Conservation (phyloP, 108 stramenopile species). For the Cyclotella atomus region DNA sequence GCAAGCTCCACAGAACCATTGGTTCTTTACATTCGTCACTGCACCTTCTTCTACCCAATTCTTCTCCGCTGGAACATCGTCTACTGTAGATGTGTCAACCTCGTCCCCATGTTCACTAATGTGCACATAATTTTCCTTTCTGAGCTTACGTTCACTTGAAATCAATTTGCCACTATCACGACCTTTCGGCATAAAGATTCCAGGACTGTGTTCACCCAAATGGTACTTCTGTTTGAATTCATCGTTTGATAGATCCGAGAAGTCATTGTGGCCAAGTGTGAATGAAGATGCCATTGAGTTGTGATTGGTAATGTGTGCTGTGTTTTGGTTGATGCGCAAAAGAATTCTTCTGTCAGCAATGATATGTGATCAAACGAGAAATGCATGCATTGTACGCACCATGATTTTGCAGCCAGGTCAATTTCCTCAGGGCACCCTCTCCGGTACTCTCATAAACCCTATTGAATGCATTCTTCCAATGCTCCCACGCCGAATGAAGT, state of each 20-base stretch:
- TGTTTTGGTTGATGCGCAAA: background rate
- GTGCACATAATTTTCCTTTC: background rate
- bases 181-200: slow-evolving; percentile 16
- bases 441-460: slow-evolving; percentile 13
- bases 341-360: background rate
- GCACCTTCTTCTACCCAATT: slow-evolving; percentile 89
- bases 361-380: background rate
- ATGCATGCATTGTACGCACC: background rate
- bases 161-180: slow-evolving; percentile 1
- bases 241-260: slow-evolving; percentile 83
- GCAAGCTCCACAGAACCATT: slow-evolving; percentile 78
- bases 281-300: slow-evolving; percentile 49
- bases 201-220: slow-evolving; percentile 67
- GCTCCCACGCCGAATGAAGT: slow-evolving; percentile 16
- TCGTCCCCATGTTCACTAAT: slow-evolving; percentile 14
- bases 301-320: slow-evolving; percentile 15
- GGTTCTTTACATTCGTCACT: slow-evolving; percentile 95
- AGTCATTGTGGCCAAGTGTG: slow-evolving; percentile 88
- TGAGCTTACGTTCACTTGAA: slow-evolving; percentile 19
- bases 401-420: slow-evolving; percentile 43
- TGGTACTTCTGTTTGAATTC: slow-evolving; percentile 78
- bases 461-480: slow-evolving; percentile 22
- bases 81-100: slow-evolving; percentile 13
- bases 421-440: slow-evolving; percentile 28
- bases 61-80: slow-evolving; percentile 67